A percentile compares a stretch with the other conserved stretches of the same genome.
These are phyloP conservation scores for Penicillium concentricum DNA, from an alignment of 2,329 filamentous ascomycete genomes.

Conservation along the genomic window DNA sequence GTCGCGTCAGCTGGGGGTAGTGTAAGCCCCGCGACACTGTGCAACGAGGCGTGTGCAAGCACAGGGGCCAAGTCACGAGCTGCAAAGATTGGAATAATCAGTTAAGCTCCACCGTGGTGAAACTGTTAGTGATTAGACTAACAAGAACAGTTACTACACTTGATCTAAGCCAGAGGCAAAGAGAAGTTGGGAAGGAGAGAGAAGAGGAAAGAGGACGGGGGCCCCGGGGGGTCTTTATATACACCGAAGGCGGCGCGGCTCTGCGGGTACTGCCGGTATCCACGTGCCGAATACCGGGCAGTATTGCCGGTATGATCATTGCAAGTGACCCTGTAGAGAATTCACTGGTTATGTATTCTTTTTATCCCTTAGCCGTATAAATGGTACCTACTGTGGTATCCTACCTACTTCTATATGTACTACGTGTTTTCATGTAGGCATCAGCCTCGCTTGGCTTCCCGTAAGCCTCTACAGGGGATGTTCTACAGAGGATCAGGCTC, in stretches of 20 bases:
- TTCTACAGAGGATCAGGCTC: no score
- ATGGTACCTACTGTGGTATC: no score
- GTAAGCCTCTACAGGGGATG: no score
- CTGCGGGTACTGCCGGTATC: no score
- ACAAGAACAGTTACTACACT: slow-evolving; percentile 97
- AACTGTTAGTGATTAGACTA: slow-evolving; percentile 91
- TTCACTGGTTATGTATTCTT: no score
- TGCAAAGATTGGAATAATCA: slow-evolving; percentile 81
- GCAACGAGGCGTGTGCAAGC: slow-evolving; percentile 64
- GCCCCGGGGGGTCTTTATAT: neutral
- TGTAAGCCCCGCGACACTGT: slow-evolving; percentile 74
- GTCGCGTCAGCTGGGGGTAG: slow-evolving; percentile 70
- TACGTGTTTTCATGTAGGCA: no score
- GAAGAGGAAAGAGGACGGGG: slow-evolving; percentile 39
- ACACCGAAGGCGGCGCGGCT: neutral
- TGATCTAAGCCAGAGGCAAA: slow-evolving; percentile 71
- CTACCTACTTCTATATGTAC: no score
- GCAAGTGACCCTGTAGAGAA: no score
- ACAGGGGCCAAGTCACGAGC: slow-evolving; percentile 57
- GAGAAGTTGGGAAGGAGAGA: slow-evolving; percentile 46
- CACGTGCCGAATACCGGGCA: no score
- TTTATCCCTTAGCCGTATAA: no score
- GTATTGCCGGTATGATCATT: no score
- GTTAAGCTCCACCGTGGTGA: slow-evolving; percentile 62
- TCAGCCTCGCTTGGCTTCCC: no score